Conservation (phyloP, 2,329 filamentous ascomycete species). For the Emergomyces pasteurianus region DNA sequence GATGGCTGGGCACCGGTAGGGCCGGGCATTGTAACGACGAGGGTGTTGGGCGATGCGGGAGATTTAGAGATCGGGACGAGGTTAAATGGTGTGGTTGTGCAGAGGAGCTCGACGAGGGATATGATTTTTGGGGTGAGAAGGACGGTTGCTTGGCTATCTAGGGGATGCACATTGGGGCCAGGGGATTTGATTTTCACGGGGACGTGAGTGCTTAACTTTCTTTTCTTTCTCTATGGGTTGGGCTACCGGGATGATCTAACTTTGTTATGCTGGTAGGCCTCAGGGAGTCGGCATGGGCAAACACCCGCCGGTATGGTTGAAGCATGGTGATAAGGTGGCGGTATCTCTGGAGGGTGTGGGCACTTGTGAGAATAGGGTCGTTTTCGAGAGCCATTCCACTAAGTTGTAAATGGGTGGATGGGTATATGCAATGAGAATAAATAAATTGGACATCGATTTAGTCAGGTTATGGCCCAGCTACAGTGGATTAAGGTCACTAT, state of each 20-base stretch:
- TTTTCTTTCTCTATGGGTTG: not conserved
- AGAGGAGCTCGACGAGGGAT: conserved; percentile 39
- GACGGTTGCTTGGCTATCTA: conserved; percentile 36
- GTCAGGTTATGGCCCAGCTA: not conserved
- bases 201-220: conserved; percentile 25
- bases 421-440: not conserved
- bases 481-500: not conserved
- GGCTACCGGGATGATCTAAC: not conserved
- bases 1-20: conserved; percentile 66
- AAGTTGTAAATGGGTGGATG: conserved; percentile 21
- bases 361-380: conserved; percentile 36
- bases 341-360: conserved; percentile 57
- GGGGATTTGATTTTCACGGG: conserved; percentile 34
- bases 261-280: conserved; percentile 45
- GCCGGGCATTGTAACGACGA: conserved; percentile 53
- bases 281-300: conserved; percentile 60
- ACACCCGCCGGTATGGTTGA: conserved; percentile 55
- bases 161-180: conserved; percentile 29
- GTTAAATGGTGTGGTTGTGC: conserved; percentile 38
- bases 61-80: conserved; percentile 32
- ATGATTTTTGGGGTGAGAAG: conserved; percentile 37
- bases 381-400: conserved; percentile 29
- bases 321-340: conserved; percentile 58
- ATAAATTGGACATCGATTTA: not conserved
- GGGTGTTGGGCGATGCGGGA: conserved; percentile 34